Conservation (phyloP, 2,329 filamentous ascomycete species). For the Diplodia mutila region DNA sequence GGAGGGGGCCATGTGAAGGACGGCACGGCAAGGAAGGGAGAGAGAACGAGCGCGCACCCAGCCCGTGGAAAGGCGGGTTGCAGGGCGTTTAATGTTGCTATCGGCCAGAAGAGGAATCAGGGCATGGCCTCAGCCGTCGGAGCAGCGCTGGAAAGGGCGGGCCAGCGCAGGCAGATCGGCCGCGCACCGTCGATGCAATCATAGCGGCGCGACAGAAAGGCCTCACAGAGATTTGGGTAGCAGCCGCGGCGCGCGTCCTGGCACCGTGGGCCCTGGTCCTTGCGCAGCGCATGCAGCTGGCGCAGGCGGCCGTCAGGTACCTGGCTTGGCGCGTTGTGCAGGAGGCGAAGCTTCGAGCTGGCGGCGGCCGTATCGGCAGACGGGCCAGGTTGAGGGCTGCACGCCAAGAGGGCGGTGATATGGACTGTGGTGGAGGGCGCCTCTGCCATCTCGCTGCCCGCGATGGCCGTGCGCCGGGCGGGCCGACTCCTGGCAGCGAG, state of each 20-base stretch:
- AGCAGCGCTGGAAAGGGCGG: slow-evolving; percentile 15
- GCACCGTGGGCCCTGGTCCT: slow-evolving; percentile 12
- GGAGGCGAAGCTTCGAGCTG: slow-evolving; percentile 11
- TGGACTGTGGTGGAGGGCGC: slow-evolving; percentile 3
- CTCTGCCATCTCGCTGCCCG: neutral
- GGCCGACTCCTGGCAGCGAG: neutral
- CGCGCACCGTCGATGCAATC: neutral
- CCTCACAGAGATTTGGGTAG: slow-evolving; percentile 3
- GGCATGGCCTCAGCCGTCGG: neutral
- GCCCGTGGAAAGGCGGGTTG: slow-evolving; percentile 22
- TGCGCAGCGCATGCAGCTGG: slow-evolving; percentile 12
- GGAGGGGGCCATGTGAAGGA: slow-evolving; percentile 10
- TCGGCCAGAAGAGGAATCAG: slow-evolving; percentile 23
- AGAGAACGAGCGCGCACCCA: slow-evolving; percentile 22
- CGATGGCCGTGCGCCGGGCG: neutral
- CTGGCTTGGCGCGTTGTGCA: slow-evolving; percentile 22
- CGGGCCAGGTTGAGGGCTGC: slow-evolving; percentile 6
- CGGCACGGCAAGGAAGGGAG: slow-evolving; percentile 13
- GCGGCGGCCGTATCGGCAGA: slow-evolving; percentile 13
- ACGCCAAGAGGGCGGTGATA: neutral
- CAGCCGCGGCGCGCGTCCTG: neutral
- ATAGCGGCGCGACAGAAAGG: slow-evolving; percentile 3
- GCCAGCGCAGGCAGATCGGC: slow-evolving; percentile 1
- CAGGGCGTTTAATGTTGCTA: slow-evolving; percentile 17
- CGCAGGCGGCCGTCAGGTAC: slow-evolving; percentile 11